A percentile compares a stretch with the other conserved stretches of the same genome.
These are phyloP conservation scores for Debaryomyces psychrophilus DNA, from an alignment of 1,139 yeast species.

Conservation along the genomic window DNA sequence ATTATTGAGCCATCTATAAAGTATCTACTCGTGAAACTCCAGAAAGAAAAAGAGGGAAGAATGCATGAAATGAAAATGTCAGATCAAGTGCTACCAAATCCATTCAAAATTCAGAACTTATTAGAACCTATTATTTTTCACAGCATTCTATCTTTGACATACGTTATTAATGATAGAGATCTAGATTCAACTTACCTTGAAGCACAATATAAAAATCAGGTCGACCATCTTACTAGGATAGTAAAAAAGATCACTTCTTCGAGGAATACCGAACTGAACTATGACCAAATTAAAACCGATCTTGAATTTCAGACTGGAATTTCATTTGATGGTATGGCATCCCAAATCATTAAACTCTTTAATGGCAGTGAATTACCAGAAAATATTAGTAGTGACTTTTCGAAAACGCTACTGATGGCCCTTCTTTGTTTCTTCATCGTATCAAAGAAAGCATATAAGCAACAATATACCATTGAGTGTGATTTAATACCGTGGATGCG, in stretches of 20 bases:
- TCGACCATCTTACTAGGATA: constrained; percentile 5
- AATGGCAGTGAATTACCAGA: neutral
- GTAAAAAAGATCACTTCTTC: constrained; percentile 1
- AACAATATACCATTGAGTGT: constrained; percentile 12
- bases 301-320: constrained; percentile 4
- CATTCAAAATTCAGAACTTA: constrained; percentile 7
- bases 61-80: constrained; percentile 9
- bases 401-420: constrained; percentile 1
- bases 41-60: constrained; percentile 17
- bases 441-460: constrained; percentile 10
- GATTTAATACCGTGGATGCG: constrained; percentile 33
- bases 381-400: neutral
- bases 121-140: constrained; percentile 15
- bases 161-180: neutral
- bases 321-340: neutral
- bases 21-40: constrained; percentile 32
- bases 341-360: neutral
- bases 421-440: constrained; percentile 10
- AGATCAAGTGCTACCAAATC: constrained; percentile 9
- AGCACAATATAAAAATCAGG: constrained; percentile 6
- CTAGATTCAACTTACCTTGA: constrained; percentile 1
- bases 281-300: neutral
- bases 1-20: constrained; percentile 28
- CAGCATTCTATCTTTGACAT: constrained; percentile 10
- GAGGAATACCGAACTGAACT: neutral